Evolutionary conservation across 1,284 basidiomycete species (phyloP).

Genomic region (Apiotrichum sp.): DNA sequence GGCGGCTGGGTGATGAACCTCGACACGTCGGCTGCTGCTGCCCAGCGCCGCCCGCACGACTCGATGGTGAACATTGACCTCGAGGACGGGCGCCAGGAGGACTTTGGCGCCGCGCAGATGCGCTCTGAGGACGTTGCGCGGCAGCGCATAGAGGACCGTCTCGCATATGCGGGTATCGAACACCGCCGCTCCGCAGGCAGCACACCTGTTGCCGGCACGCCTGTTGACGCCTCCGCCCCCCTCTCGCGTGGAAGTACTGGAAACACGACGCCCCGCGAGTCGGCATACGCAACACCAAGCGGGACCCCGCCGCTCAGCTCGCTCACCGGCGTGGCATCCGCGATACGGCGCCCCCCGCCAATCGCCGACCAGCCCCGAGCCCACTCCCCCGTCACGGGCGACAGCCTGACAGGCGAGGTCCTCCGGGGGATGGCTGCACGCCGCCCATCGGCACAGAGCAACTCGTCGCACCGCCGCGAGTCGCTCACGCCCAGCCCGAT

Average conservation of each 20-base stretch:
- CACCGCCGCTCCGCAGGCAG: constrained; percentile 20
- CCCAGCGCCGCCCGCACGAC: constrained; percentile 17
- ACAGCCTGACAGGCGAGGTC: constrained; percentile 5
- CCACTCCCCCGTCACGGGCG: constrained; percentile 1
- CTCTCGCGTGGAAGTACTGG: constrained; percentile 12
- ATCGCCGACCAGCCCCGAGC: constrained; percentile 15
- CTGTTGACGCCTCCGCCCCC: constrained; percentile 22
- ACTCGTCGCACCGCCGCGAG: not conserved
- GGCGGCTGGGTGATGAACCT: constrained; percentile 49
- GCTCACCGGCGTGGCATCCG: not conserved
- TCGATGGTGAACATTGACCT: constrained; percentile 48
- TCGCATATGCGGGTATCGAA: constrained; percentile 30
- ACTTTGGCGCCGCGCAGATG: constrained; percentile 34
- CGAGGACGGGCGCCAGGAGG: constrained; percentile 40
- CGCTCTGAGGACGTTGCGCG: constrained; percentile 23
- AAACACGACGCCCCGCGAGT: constrained; percentile 1
- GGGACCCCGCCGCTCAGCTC: not conserved
- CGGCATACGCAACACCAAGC: not conserved
- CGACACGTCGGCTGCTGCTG: constrained; percentile 26
- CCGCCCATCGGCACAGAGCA: constrained; percentile 1
- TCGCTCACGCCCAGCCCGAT: not conserved
- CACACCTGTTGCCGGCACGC: constrained; percentile 1
- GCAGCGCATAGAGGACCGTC: constrained; percentile 32
- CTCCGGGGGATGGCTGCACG: constrained; percentile 7
- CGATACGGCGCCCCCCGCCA: constrained; percentile 29